Percentiles rank a stretch among this genome's conserved stretches.
phyloP scores from a whole-genome alignment of 2,329 filamentous ascomycete species.

The Sporothrix curviconia region DNA sequence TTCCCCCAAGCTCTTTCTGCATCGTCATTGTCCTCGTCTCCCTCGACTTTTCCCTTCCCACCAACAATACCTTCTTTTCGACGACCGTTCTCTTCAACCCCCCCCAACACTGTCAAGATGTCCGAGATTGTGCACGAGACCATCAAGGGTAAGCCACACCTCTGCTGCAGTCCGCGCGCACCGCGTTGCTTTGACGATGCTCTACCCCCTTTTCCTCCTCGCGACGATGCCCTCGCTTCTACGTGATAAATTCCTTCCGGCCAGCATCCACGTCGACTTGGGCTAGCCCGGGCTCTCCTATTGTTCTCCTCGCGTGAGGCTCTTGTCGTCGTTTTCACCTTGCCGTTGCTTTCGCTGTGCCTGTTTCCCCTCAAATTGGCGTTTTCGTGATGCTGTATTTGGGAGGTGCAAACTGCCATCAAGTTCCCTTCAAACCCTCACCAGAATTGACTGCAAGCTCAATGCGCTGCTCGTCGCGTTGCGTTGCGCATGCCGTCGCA shows the following conservation, averaged over 20 bases:
- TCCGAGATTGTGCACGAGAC: slow-evolving; percentile 67
- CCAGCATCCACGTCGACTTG: no score
- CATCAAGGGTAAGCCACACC: slow-evolving; percentile 56
- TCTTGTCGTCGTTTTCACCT: background rate
- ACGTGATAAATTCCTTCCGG: no score
- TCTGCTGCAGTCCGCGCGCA: no score
- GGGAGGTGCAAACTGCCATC: no score
- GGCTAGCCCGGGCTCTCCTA: no score
- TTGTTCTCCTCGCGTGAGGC: background rate
- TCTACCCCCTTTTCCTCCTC: no score
- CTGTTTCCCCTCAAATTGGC: background rate
- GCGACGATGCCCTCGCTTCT: no score
- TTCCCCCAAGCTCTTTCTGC: background rate
- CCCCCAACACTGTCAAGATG: slow-evolving; percentile 42
- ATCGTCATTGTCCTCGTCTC: background rate
- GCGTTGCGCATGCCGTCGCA: slow-evolving; percentile 7
- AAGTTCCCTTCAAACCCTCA: no score
- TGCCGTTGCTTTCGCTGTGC: background rate
- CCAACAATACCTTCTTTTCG: background rate
- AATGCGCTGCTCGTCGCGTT: background rate
- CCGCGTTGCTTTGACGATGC: no score
- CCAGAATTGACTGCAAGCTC: no score
- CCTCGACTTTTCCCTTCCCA: background rate
- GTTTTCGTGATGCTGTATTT: no score
- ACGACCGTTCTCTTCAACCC: slow-evolving; percentile 1